Conservation (phyloP, 2,329 filamentous ascomycete species). For the Chaetomiaceae sp. region DNA sequence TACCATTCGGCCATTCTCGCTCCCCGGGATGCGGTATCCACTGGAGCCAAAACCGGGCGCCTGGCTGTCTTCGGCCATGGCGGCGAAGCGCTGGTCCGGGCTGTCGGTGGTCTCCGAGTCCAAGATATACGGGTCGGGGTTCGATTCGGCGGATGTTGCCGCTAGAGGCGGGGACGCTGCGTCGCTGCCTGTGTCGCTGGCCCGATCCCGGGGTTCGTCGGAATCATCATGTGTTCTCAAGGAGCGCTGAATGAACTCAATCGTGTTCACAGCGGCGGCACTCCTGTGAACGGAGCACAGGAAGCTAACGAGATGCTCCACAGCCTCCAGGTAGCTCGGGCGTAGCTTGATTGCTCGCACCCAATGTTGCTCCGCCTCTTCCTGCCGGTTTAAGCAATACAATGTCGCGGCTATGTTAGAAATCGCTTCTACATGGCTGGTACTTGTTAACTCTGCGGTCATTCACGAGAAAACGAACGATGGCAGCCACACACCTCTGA, state of each 20-base stretch:
- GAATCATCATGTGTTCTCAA: slow-evolving; percentile 43
- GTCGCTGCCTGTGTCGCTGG: slow-evolving; percentile 25
- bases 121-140: slow-evolving; percentile 20
- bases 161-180: slow-evolving; percentile 17
- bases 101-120: slow-evolving; percentile 23
- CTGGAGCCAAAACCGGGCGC: slow-evolving; percentile 62
- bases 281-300: slow-evolving; percentile 75
- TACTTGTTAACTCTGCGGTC: slow-evolving; percentile 19
- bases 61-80: slow-evolving; percentile 15
- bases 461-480: not conserved
- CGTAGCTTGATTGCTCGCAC: slow-evolving; percentile 72
- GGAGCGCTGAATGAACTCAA: slow-evolving; percentile 73
- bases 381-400: slow-evolving; percentile 71
- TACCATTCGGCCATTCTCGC: slow-evolving; percentile 86
- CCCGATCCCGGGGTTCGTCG: slow-evolving; percentile 18
- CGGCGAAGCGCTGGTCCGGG: slow-evolving; percentile 19
- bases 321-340: slow-evolving; percentile 87
- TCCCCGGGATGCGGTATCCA: slow-evolving; percentile 76
- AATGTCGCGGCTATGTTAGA: slow-evolving; percentile 89
- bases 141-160: slow-evolving; percentile 15
- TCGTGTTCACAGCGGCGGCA: slow-evolving; percentile 79
- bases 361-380: slow-evolving; percentile 85
- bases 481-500: slow-evolving; percentile 40
- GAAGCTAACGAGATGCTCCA: slow-evolving; percentile 86
- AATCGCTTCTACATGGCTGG: slow-evolving; percentile 81